Conservation (phyloP, 2,329 filamentous ascomycete species). For the Leptosphaerulina australis region DNA sequence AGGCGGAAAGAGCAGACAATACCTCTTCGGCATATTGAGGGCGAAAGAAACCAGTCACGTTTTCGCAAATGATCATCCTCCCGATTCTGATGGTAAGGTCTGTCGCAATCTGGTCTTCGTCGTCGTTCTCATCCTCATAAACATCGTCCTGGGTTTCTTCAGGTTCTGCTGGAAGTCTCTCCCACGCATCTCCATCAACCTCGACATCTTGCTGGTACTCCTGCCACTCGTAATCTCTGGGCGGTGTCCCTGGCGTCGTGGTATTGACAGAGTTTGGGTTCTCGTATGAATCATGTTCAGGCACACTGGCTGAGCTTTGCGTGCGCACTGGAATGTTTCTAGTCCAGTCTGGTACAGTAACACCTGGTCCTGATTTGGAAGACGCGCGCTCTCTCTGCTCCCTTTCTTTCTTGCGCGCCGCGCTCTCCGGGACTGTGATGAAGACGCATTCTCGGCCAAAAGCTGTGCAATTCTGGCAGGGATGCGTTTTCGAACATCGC, state of each 20-base stretch:
- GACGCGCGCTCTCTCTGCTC: constrained; percentile 36
- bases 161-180: constrained; percentile 44
- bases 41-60: constrained; percentile 47
- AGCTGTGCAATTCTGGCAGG: constrained; percentile 49
- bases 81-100: constrained; percentile 49
- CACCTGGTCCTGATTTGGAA: constrained; percentile 35
- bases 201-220: constrained; percentile 49
- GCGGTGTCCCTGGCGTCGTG: constrained; percentile 46
- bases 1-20: constrained; percentile 29
- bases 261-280: constrained; percentile 41
- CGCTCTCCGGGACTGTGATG: constrained; percentile 48
- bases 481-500: constrained; percentile 49
- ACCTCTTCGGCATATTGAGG: constrained; percentile 51
- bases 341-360: constrained; percentile 44
- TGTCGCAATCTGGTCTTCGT: constrained; percentile 47
- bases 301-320: constrained; percentile 32
- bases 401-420: constrained; percentile 46
- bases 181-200: constrained; percentile 46
- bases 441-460: constrained; percentile 49
- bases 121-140: constrained; percentile 48
- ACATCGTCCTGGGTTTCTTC: constrained; percentile 48
- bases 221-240: constrained; percentile 49
- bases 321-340: constrained; percentile 45
- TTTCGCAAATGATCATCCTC: constrained; percentile 50
- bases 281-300: constrained; percentile 34